These are phyloP conservation scores for Coemansia sp. DNA, from an alignment of 192 early-diverging fungal species.

Conservation along the genomic window DNA sequence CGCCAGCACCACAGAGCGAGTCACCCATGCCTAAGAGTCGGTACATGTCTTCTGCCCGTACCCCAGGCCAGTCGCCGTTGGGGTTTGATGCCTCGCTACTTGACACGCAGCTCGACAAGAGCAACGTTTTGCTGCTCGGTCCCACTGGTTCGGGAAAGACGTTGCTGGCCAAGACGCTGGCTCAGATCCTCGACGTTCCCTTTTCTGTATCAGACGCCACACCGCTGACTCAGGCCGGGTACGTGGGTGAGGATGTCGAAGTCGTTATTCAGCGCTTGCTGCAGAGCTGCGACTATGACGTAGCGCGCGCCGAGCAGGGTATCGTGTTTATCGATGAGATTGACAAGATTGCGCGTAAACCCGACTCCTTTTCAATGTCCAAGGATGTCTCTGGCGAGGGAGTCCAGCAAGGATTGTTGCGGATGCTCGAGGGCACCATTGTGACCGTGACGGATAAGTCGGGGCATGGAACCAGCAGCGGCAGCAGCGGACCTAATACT, in stretches of 20 bases:
- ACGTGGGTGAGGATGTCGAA: slow-evolving; percentile 91
- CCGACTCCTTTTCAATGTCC: slow-evolving; percentile 69
- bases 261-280: slow-evolving; percentile 78
- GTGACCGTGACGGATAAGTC: slow-evolving; percentile 84
- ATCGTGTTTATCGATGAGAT: slow-evolving; percentile 94
- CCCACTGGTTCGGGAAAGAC: slow-evolving; percentile 88
- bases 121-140: slow-evolving; percentile 83
- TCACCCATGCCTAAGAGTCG: neutral
- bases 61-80: neutral
- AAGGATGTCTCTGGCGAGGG: slow-evolving; percentile 91
- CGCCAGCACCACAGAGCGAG: neutral
- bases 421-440: slow-evolving; percentile 87
- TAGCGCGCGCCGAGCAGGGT: slow-evolving; percentile 77
- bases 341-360: slow-evolving; percentile 83
- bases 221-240: slow-evolving; percentile 87
- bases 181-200: slow-evolving; percentile 79
- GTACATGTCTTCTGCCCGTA: neutral
- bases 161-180: slow-evolving; percentile 75
- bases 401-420: slow-evolving; percentile 82
- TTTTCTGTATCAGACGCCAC: slow-evolving; percentile 90
- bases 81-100: slow-evolving; percentile 6
- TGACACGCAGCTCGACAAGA: slow-evolving; percentile 77
- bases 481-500: neutral
- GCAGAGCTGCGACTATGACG: slow-evolving; percentile 87
- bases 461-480: slow-evolving; percentile 55